A percentile compares a stretch with the other conserved stretches of the same genome.
phyloP scores from a whole-genome alignment of 2,329 filamentous ascomycete species.

The Apiospora pterosperma region DNA sequence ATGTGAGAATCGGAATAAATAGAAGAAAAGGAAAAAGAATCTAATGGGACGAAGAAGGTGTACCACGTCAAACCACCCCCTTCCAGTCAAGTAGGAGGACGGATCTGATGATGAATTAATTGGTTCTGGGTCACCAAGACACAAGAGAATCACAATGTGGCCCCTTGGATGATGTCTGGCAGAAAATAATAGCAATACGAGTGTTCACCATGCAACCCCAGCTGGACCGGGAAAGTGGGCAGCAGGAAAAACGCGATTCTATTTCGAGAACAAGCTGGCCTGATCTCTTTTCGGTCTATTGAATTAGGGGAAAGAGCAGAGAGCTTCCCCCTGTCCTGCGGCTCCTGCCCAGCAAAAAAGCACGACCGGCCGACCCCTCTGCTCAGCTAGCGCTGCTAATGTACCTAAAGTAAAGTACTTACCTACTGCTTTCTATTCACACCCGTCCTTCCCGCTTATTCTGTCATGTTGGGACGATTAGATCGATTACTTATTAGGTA shows the following conservation, averaged over 20 bases:
- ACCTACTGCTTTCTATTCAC: not conserved
- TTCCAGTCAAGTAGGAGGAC: slow-evolving; percentile 4
- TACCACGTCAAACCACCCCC: not conserved
- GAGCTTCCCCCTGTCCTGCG: not conserved
- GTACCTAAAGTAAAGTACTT: too few species aligned
- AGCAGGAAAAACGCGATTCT: not conserved
- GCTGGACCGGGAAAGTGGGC: not conserved
- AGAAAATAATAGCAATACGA: slow-evolving; percentile 1
- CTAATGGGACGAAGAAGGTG: not conserved
- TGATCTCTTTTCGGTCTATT: not conserved
- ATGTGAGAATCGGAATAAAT: slow-evolving; percentile 8
- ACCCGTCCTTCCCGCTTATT: not conserved
- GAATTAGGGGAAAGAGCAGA: not conserved
- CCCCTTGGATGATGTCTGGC: not conserved
- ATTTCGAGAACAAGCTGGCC: slow-evolving; percentile 1
- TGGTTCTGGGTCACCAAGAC: slow-evolving; percentile 1
- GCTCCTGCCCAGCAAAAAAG: not conserved
- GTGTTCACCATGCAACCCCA: not conserved
- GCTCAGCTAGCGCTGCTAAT: not conserved
- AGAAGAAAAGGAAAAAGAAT: not conserved
- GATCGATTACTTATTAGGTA: not conserved
- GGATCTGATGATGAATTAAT: not conserved
- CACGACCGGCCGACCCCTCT: not conserved
- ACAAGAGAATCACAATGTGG: slow-evolving; percentile 1
- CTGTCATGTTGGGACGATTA: not conserved